Conservation (phyloP, 768 basidiomycete genomes). For the Hericium coralloides region DNA sequence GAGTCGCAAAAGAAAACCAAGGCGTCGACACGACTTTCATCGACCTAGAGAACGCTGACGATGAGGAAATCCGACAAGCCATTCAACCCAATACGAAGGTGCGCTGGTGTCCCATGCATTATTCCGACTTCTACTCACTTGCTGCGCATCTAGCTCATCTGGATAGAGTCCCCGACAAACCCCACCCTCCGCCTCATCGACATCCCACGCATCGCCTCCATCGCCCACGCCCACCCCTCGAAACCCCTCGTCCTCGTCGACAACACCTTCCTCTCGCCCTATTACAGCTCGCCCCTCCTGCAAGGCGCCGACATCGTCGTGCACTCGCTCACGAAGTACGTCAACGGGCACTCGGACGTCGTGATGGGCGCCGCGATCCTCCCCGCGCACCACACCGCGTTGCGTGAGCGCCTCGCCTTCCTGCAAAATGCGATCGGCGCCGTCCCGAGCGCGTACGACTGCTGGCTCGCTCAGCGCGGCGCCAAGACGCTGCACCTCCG, state of each 20-base stretch:
- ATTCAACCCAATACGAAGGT: conserved; percentile 79
- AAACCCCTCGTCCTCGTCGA: conserved; percentile 81
- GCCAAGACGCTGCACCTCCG: conserved; percentile 87
- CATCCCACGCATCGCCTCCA: conserved; percentile 56
- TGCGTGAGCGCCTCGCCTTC: conserved; percentile 62
- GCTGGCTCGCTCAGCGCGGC: conserved; percentile 84
- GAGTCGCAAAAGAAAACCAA: conserved; percentile 56
- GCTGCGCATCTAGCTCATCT: conserved; percentile 54
- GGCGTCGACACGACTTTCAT: conserved; percentile 69
- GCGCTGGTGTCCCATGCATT: neutral
- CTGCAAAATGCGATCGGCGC: conserved; percentile 86
- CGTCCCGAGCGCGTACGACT: conserved; percentile 79
- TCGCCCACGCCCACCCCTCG: conserved; percentile 56
- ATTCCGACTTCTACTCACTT: neutral
- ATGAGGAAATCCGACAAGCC: conserved; percentile 54
- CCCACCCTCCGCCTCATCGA: conserved; percentile 85
- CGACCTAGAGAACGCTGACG: conserved; percentile 64
- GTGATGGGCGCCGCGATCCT: conserved; percentile 82
- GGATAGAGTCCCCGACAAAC: conserved; percentile 95
- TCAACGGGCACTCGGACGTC: conserved; percentile 92
- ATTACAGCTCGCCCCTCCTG: conserved; percentile 80
- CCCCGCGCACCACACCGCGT: conserved; percentile 38
- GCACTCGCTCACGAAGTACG: conserved; percentile 83
- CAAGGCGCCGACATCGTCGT: conserved; percentile 80
- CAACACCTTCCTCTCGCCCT: conserved; percentile 92